phyloP scores from a whole-genome alignment of 1,284 basidiomycete genomes.

The Porodaedalea pini region DNA sequence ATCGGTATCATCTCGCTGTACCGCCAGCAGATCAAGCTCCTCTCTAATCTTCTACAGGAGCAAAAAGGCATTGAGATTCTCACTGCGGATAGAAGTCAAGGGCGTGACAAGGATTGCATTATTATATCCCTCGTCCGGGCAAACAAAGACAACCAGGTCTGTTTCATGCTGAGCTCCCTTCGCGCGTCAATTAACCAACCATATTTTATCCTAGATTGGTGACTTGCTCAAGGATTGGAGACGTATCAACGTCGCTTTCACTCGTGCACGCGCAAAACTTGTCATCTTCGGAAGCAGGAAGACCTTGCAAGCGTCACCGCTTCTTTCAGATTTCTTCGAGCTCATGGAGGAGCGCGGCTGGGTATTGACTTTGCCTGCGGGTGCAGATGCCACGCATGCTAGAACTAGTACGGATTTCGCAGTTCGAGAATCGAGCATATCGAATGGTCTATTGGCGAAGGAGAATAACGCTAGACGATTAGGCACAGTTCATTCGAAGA shows the following conservation, averaged over 20 bases:
- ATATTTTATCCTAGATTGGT: constrained; percentile 56
- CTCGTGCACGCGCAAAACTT: constrained; percentile 86
- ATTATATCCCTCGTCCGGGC: constrained; percentile 91
- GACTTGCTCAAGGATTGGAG: constrained; percentile 94
- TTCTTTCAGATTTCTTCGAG: constrained; percentile 70
- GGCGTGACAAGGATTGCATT: constrained; percentile 94
- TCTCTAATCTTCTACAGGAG: constrained; percentile 54
- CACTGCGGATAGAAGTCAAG: constrained; percentile 94
- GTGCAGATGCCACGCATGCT: constrained; percentile 52
- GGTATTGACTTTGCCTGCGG: constrained; percentile 56
- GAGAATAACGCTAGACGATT: too few species aligned
- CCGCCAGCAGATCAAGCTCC: constrained; percentile 90
- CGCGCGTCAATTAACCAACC: constrained; percentile 1
- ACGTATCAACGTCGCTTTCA: constrained; percentile 95
- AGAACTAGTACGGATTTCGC: neutral
- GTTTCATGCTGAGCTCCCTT: constrained; percentile 27
- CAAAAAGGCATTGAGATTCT: constrained; percentile 75
- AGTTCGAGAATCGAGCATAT: neutral
- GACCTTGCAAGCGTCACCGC: constrained; percentile 60
- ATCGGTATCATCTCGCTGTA: constrained; percentile 91
- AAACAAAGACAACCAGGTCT: constrained; percentile 70
- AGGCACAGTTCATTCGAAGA: constrained; percentile 6
- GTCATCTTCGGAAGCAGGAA: constrained; percentile 83
- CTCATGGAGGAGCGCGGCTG: constrained; percentile 71
- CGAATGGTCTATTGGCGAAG: neutral